Conservation (phyloP, 768 basidiomycete species). For the Candolleomyces efflorescens region DNA sequence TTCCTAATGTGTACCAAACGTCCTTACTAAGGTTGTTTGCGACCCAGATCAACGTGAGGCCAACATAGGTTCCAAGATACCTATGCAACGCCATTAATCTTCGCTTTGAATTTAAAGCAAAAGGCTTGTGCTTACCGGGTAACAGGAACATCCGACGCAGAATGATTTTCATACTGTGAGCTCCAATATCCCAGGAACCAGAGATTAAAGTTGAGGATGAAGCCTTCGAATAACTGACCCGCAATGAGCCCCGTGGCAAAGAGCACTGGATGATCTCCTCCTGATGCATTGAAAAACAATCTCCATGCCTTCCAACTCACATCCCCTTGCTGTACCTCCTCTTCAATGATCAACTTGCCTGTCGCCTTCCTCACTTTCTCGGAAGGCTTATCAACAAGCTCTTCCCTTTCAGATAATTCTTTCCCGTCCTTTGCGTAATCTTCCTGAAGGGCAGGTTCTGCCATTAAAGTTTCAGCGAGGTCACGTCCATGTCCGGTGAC, state of each 20-base stretch:
- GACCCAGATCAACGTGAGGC: neutral
- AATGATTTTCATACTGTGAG: neutral
- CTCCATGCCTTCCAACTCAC: slow-evolving; percentile 41
- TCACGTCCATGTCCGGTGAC: slow-evolving; percentile 43
- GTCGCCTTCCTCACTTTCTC: slow-evolving; percentile 16
- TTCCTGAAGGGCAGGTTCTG: slow-evolving; percentile 31
- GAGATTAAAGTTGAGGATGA: neutral
- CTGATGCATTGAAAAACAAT: neutral
- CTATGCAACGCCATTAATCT: neutral
- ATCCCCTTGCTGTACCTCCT: slow-evolving; percentile 56
- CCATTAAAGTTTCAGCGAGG: slow-evolving; percentile 39
- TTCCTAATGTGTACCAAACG: neutral
- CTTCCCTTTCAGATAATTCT: slow-evolving; percentile 18
- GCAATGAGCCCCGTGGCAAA: neutral
- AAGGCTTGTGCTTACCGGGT: neutral
- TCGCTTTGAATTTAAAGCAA: neutral
- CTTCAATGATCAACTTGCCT: slow-evolving; percentile 57
- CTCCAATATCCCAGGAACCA: neutral
- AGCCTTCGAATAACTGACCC: neutral
- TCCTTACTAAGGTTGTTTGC: neutral
- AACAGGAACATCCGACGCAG: neutral
- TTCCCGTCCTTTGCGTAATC: slow-evolving; percentile 16
- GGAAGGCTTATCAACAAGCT: slow-evolving; percentile 22
- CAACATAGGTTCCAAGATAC: neutral
- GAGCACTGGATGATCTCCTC: neutral